Evolutionary conservation across 257 asterid species (phyloP), one percentile per base, ranked within the genome.

Genomic region (Mentha longifolia): DNA sequence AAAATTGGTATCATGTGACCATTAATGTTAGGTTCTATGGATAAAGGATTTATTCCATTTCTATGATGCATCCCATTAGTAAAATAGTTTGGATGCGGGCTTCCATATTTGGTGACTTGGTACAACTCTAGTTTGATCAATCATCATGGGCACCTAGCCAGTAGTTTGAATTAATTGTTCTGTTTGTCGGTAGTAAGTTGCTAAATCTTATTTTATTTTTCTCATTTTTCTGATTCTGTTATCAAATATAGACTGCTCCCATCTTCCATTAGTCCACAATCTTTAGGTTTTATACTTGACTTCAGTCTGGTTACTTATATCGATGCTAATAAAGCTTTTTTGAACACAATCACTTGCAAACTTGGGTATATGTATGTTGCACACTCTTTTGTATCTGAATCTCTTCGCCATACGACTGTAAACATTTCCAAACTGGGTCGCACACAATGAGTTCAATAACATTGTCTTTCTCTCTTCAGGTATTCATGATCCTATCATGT

Each of bases 401-500:
- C 11, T 45, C 50, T 7, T 28, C 57, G 33, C 71, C 31, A 64
- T 43, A 9, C 25, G 7, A 33, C 15, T 46, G 31, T 25, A 47
- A 5, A 56, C 6, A 12, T 58, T 61, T 16, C 52, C 15, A 28
- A 30, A 56, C 57, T 51, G 4, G n/a, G 57, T 46, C 28, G 13
- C 41, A 11, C 35, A 25, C 33, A 25, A 41, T 28, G 2, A 28
- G 31, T 28, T 28, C 31, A 28, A 28, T 76, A 7, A 49, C 37
- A 15, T 65, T 51, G 25, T 47, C 30, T 66, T 65, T 68, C 72
- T 28, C 70, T 31, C 57, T 73, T 76, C 89, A 92, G 98, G 91
- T 73, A 60, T 88, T 92, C 80, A 46, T 85, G 71, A 59, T 85
- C 80, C 89, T 92, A 52, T 92, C 98, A 30, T 92, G 98, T 77